phyloP scores from a whole-genome alignment of 169 alveolate genomes.

The Cryptosporidium felis region DNA sequence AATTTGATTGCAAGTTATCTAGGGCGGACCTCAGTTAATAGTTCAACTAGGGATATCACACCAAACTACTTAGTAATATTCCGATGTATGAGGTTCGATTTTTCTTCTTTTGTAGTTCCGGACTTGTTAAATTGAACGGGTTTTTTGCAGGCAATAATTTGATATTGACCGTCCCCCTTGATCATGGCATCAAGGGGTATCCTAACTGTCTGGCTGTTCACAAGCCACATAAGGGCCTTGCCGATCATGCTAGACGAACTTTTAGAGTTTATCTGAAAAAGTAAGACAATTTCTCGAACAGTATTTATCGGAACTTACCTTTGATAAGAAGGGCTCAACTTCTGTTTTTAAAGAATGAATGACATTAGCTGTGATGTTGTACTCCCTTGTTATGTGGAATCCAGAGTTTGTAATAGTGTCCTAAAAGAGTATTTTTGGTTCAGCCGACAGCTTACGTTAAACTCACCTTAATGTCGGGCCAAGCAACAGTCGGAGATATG shows the following conservation, averaged over 20 bases:
- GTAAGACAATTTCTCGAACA: no score
- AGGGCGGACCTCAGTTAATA: not conserved
- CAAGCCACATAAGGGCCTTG: constrained; percentile 60
- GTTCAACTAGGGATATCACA: not conserved
- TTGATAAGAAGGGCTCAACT: constrained; percentile 65
- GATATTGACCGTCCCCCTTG: constrained; percentile 65
- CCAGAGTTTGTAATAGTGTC: constrained; percentile 62
- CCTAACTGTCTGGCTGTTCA: constrained; percentile 64
- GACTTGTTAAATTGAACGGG: constrained; percentile 48
- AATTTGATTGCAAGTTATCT: not conserved
- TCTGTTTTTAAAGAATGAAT: constrained; percentile 52
- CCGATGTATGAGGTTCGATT: not conserved
- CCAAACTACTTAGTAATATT: not conserved
- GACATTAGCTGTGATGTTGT: constrained; percentile 46
- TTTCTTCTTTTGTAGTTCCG: not conserved
- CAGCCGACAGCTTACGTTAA: not conserved
- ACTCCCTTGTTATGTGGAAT: constrained; percentile 42
- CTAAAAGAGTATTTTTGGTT: constrained; percentile 9
- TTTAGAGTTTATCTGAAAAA: constrained; percentile 54
- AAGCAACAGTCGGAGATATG: constrained; percentile 66
- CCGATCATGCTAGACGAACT: constrained; percentile 62
- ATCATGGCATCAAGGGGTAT: constrained; percentile 67
- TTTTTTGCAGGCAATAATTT: constrained; percentile 45
- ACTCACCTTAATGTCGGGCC: constrained; percentile 70
- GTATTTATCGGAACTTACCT: constrained; percentile 11